phyloP scores from a whole-genome alignment of 2,329 filamentous ascomycete species.

The Cladosporium sp. region DNA sequence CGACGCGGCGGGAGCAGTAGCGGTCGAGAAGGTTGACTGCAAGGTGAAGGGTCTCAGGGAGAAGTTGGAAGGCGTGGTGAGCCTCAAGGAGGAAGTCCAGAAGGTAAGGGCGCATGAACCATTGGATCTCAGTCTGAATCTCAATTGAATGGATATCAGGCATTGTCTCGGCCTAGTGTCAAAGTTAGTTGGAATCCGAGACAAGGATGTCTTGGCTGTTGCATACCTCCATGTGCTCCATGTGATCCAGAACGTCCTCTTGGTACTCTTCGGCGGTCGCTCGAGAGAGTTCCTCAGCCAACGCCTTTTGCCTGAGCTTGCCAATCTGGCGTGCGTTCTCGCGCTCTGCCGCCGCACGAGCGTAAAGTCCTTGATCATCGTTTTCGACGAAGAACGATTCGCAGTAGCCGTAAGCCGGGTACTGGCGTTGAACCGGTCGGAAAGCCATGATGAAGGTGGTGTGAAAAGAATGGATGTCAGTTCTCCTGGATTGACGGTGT shows the following conservation, averaged over 20 bases:
- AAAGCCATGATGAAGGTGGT: conserved; percentile 55
- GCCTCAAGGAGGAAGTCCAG: conserved; percentile 98
- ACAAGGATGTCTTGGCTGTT: conserved; percentile 31
- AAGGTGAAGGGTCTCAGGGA: conserved; percentile 93
- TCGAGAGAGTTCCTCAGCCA: conserved; percentile 85
- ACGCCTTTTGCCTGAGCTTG: conserved; percentile 79
- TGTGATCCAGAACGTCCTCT: conserved; percentile 90
- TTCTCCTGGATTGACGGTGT: conserved; percentile 42
- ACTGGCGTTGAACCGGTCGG: conserved; percentile 39
- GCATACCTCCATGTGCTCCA: conserved; percentile 88
- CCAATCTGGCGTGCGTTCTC: conserved; percentile 77
- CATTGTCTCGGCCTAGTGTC: conserved; percentile 71
- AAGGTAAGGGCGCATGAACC: conserved; percentile 98
- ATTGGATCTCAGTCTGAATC: conserved; percentile 98
- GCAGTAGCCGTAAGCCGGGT: conserved; percentile 61
- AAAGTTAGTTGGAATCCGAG: conserved; percentile 8
- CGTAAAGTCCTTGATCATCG: conserved; percentile 55
- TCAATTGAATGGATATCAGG: conserved; percentile 97
- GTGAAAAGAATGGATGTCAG: conserved; percentile 45
- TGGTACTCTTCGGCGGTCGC: conserved; percentile 86
- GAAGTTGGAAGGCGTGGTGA: conserved; percentile 87
- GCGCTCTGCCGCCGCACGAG: conserved; percentile 64
- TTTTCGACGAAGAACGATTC: conserved; percentile 69
- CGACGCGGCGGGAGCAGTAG: conserved; percentile 95
- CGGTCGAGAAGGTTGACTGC: conserved; percentile 95